These are phyloP conservation scores for Coniella vitis DNA, from an alignment of 2,329 filamentous ascomycete species.

Conservation along the genomic window DNA sequence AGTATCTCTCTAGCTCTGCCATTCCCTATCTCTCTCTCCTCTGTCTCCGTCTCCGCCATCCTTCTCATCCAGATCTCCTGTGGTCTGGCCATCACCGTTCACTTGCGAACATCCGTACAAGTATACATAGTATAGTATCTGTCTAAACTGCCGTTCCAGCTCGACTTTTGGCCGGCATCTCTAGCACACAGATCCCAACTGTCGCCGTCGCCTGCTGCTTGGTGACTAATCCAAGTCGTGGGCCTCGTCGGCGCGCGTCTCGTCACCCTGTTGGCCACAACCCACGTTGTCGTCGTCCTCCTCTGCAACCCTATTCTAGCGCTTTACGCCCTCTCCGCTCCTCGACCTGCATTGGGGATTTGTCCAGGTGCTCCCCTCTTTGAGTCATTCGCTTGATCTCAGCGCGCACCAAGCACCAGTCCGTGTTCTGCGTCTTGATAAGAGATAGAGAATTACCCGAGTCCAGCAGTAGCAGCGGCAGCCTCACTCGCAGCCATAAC, in stretches of 20 bases:
- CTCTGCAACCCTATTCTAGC: conserved; percentile 16
- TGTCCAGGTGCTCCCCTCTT: conserved; percentile 15
- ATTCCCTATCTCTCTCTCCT: neutral
- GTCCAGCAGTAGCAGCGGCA: too few species aligned
- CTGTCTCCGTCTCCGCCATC: neutral
- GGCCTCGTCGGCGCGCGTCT: too few species aligned
- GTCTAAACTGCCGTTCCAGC: neutral
- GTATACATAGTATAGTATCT: neutral
- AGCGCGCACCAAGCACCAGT: conserved; percentile 11
- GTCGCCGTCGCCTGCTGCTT: neutral
- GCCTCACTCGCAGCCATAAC: neutral
- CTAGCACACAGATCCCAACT: neutral
- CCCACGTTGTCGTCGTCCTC: conserved; percentile 11
- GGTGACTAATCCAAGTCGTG: neutral
- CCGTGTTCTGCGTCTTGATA: neutral
- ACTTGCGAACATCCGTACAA: neutral
- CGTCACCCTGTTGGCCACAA: neutral
- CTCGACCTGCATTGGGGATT: conserved; percentile 1
- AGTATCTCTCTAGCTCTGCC: neutral
- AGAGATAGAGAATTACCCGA: neutral
- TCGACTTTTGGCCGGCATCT: neutral
- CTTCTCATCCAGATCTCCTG: neutral
- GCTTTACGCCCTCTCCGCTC: conserved; percentile 2
- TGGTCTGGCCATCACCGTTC: neutral
- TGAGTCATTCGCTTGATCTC: conserved; percentile 27